Evolutionary conservation across 2,329 filamentous ascomycete species (phyloP), one percentile per base, ranked within the genome.

Genomic region (Pseudogymnoascus sp.): DNA sequence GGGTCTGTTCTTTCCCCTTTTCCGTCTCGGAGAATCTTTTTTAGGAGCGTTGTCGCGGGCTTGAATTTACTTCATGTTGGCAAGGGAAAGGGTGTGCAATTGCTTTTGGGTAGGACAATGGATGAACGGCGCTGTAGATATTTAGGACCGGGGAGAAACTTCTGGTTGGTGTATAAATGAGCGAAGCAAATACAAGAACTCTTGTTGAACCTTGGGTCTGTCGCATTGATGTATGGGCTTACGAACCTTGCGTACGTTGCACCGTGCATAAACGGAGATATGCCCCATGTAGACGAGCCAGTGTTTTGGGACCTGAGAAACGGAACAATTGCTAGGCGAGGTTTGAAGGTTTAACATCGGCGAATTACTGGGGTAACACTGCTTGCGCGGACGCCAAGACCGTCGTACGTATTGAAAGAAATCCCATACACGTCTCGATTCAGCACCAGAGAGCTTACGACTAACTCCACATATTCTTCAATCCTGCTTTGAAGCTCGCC

Each of bases 141-240:
- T 56, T 56, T 33, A 56, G 46, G 46, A 12, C n/a, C 8, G 8
- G 46, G 46, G 46, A 31, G 8, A 33, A 56, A 56, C 46, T 56
- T 56, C 3, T 56, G 26, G 46, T 56, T 56, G 46, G 46, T 56
- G 46, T 56, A 56, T 56, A 56, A 33, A 56, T 56, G 46, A 56
- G 26, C 46, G 46, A 56, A 56, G n/a, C 46, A 56, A 56, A 56
- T 56, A 31, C 26, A 31, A 56, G n/a, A 31, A 56, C 26, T 56
- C 46, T 31, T 56, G 16, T 31, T 19, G 5, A 4, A 33, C 28
- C 14, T n/a, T 56, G 8, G 26, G 6, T 56, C 46, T 33, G 46
- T 56, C 46, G 26, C 46, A 56, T 56, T 56, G n/a, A 56, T 53
- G 46, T 56, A 19, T 56, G 46, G 46, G 46, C 46, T 56, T 56